Percentiles rank a stretch among this genome's conserved stretches.
Evolutionary conservation across 192 early-diverging fungal genomes (phyloP).

Genomic region (Phlyctochytrium bullatum): DNA sequence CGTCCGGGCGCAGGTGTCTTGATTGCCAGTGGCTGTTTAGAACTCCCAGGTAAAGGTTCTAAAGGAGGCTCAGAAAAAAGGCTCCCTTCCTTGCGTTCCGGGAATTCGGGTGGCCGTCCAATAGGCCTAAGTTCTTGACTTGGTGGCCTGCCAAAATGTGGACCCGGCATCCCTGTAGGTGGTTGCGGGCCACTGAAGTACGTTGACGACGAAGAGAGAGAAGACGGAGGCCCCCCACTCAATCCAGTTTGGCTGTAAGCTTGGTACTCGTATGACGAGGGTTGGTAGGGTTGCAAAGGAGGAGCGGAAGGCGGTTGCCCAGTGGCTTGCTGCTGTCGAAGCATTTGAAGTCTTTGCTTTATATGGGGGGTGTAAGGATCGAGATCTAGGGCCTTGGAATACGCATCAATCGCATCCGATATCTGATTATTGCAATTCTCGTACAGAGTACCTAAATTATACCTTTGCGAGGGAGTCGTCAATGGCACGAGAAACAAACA

Average conservation of each 20-base stretch:
- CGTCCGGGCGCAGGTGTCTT: too few relatives aligned
- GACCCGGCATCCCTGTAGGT: not conserved
- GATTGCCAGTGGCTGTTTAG: too few relatives aligned
- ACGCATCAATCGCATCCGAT: conserved; percentile 95
- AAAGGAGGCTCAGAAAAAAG: too few relatives aligned
- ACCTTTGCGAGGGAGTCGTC: too few relatives aligned
- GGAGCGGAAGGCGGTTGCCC: conserved; percentile 19
- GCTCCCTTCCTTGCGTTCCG: too few relatives aligned
- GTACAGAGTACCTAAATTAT: conserved; percentile 93
- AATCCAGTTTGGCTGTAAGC: not conserved
- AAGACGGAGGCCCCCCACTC: not conserved
- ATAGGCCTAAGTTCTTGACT: not conserved
- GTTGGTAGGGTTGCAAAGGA: conserved; percentile 19
- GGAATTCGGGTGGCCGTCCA: conserved; percentile 4
- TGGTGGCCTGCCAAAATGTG: not conserved
- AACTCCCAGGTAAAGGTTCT: too few relatives aligned
- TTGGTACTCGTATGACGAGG: conserved; percentile 7
- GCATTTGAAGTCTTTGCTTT: conserved; percentile 66
- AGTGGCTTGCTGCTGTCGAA: conserved; percentile 38
- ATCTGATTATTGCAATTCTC: conserved; percentile 98
- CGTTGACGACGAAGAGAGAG: not conserved
- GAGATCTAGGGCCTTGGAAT: conserved; percentile 86
- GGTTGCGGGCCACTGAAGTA: conserved; percentile 1
- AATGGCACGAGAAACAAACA: too few relatives aligned
- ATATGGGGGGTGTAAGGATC: conserved; percentile 87